A percentile compares a stretch with the other conserved stretches of the same genome.
These are phyloP conservation scores for Colletotrichum tropicicola DNA, from an alignment of 2,329 filamentous ascomycete species.

Conservation along the genomic window DNA sequence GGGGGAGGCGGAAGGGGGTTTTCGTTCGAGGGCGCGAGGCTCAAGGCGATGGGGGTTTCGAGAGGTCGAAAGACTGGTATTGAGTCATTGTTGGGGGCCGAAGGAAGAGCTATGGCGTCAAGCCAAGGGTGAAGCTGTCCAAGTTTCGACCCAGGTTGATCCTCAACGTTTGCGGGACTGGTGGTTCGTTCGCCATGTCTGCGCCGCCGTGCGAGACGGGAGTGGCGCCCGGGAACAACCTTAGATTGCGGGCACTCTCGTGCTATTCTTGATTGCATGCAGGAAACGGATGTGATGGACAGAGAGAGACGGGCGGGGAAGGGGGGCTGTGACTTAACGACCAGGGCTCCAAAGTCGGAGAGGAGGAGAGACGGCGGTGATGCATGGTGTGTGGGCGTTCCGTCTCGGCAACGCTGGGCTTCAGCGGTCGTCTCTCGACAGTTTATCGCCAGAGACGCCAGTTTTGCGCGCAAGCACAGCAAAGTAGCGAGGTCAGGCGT, in stretches of 20 bases:
- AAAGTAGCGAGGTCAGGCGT: not conserved
- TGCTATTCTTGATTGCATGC: conserved; percentile 8
- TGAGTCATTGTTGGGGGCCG: not conserved
- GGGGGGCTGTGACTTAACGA: not conserved
- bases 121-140: conserved; percentile 5
- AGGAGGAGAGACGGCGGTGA: not conserved
- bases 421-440: not conserved
- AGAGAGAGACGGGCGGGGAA: not conserved
- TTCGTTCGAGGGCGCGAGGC: not conserved
- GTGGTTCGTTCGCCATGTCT: not conserved
- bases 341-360: not conserved
- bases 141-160: not conserved
- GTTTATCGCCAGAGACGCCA: not conserved
- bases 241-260: conserved; percentile 6
- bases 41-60: not conserved
- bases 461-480: not conserved
- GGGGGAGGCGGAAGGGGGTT: too few species aligned
- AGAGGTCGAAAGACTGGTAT: not conserved
- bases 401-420: not conserved
- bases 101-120: not conserved
- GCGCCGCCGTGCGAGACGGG: not conserved
- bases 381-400: not conserved
- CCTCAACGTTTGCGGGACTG: not conserved
- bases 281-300: not conserved
- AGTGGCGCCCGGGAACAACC: conserved; percentile 24